Evolutionary conservation across 192 early-diverging fungal species (phyloP).

Genomic region (Umbelopsis vinacea): DNA sequence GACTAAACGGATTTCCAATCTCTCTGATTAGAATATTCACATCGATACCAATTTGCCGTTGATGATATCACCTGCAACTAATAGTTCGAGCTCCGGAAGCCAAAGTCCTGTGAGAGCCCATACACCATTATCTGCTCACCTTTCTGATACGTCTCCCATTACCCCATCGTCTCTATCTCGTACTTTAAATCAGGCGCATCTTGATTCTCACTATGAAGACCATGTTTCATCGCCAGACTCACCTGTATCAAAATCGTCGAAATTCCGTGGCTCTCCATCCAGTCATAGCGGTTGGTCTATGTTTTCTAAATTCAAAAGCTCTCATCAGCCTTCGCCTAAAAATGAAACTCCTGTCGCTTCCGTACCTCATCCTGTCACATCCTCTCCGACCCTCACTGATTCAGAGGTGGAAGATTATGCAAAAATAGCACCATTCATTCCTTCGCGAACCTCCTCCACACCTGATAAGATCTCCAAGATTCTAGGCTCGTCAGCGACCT

Average conservation of each 20-base stretch:
- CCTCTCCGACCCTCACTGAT: constrained; percentile 2
- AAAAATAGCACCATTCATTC: constrained; percentile 28
- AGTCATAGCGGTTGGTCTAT: constrained; percentile 15
- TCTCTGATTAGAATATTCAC: background rate
- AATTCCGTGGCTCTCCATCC: constrained; percentile 5
- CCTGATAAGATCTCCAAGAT: constrained; percentile 38
- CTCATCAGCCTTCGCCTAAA: background rate
- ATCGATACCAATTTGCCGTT: constrained; percentile 20
- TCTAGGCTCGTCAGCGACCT: constrained; percentile 29
- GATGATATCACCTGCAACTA: constrained; percentile 14
- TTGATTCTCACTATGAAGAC: constrained; percentile 1
- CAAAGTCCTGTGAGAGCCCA: constrained; percentile 10
- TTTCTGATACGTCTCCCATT: constrained; percentile 10
- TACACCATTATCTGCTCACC: constrained; percentile 11
- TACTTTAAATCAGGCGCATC: background rate
- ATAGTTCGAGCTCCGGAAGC: constrained; percentile 14
- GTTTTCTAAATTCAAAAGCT: constrained; percentile 16
- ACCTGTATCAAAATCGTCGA: constrained; percentile 14
- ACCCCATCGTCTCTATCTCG: constrained; percentile 16
- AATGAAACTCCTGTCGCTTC: background rate
- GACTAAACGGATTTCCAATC: background rate
- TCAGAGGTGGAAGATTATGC: constrained; percentile 16
- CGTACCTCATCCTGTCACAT: background rate
- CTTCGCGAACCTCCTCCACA: constrained; percentile 36
- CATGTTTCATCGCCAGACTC: constrained; percentile 17